phyloP scores from a whole-genome alignment of 352 stramenopile genomes.

The Pythium aquatile region DNA sequence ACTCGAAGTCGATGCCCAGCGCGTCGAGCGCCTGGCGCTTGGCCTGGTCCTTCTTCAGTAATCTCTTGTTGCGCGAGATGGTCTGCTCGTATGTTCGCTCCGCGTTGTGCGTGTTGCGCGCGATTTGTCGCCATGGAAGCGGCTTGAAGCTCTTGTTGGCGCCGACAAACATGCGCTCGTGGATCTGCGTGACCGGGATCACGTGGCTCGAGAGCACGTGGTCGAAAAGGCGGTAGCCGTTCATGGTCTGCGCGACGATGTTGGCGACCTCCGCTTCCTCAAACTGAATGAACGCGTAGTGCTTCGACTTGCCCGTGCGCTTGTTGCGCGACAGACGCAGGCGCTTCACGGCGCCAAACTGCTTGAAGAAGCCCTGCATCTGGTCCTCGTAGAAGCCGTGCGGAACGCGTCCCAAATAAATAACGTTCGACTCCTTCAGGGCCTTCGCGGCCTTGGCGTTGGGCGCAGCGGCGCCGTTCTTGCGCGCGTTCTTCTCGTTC shows the following conservation, averaged over 20 bases:
- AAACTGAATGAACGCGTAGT: conserved; percentile 97
- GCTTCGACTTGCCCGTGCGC: conserved; percentile 92
- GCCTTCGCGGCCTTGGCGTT: conserved; percentile 26
- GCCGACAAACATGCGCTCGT: conserved; percentile 86
- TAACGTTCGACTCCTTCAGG: conserved; percentile 77
- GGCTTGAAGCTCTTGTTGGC: conserved; percentile 84
- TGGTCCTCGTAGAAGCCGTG: conserved; percentile 97
- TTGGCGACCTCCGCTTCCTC: conserved; percentile 89
- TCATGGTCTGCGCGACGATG: conserved; percentile 95
- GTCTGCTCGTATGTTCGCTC: conserved; percentile 77
- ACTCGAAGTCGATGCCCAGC: conserved; percentile 86
- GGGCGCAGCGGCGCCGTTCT: conserved; percentile 23
- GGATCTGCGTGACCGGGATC: conserved; percentile 83
- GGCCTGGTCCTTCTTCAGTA: conserved; percentile 71
- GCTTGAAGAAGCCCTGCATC: conserved; percentile 94
- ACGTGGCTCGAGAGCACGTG: conserved; percentile 94
- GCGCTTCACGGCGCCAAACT: conserved; percentile 93
- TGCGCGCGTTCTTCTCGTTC: conserved; percentile 39
- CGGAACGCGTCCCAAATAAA: conserved; percentile 97
- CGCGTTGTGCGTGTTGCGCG: conserved; percentile 77
- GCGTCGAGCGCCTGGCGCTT: conserved; percentile 76
- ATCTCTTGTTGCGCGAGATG: conserved; percentile 61
- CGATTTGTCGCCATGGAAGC: conserved; percentile 63
- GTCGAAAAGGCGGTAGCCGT: conserved; percentile 93
- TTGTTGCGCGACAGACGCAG: conserved; percentile 94